phyloP scores from a whole-genome alignment of 1,139 yeast genomes.

The Saccharomyces hybrid region DNA sequence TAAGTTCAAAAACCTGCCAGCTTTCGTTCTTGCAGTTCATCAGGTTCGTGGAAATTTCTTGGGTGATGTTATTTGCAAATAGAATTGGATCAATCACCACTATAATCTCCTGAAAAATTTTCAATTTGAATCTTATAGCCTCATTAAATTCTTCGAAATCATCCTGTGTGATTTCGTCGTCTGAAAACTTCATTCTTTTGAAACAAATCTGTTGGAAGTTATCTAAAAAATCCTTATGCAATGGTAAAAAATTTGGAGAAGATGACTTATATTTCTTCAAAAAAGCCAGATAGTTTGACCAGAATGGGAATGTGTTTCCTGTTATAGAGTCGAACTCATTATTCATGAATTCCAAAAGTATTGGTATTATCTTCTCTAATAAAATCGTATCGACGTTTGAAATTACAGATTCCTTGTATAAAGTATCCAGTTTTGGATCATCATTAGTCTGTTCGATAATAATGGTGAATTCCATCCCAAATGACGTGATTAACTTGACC shows the following conservation, averaged over 20 bases:
- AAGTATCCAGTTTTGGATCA: conserved; percentile 15
- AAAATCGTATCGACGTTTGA: conserved; percentile 42
- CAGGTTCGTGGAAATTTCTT: conserved; percentile 54
- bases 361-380: conserved; percentile 59
- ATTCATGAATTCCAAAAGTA: conserved; percentile 63
- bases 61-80: conserved; percentile 61
- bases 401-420: conserved; percentile 32
- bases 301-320: conserved; percentile 70
- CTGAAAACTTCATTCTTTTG: conserved; percentile 72
- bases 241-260: background rate
- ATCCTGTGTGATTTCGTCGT: conserved; percentile 63
- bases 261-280: conserved; percentile 40
- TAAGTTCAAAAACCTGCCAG: conserved; percentile 85
- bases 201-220: conserved; percentile 63
- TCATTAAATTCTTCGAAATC: conserved; percentile 72
- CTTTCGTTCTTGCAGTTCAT: conserved; percentile 29
- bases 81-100: conserved; percentile 68
- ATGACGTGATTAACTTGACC: conserved; percentile 65
- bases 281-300: conserved; percentile 63
- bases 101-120: conserved; percentile 79
- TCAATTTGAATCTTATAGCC: conserved; percentile 57
- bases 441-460: conserved; percentile 37
- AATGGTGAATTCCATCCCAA: conserved; percentile 69
- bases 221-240: conserved; percentile 45
- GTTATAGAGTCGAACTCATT: conserved; percentile 82